Evolutionary conservation across 108 stramenopile genomes (phyloP).

Genomic region (Pseudonitzschia multiseries): DNA sequence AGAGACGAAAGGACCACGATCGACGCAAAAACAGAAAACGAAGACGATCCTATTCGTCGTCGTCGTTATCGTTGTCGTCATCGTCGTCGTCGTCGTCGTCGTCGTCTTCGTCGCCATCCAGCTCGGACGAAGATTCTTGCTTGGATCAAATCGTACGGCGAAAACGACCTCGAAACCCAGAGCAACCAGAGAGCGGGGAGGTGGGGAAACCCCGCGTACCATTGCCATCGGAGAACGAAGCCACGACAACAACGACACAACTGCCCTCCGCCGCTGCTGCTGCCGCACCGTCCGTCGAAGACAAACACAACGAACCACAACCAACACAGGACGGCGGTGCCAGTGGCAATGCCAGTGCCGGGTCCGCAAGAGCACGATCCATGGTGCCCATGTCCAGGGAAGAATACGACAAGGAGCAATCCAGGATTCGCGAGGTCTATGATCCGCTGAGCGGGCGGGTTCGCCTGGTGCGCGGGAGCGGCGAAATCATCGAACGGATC

Average conservation of each 20-base stretch:
- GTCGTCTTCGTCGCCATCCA: neutral
- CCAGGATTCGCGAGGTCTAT: conserved; percentile 76
- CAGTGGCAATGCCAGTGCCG: too few species aligned
- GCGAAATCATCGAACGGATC: conserved; percentile 91
- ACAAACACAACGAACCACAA: neutral
- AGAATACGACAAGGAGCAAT: conserved; percentile 78
- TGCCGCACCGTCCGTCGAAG: neutral
- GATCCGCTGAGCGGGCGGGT: conserved; percentile 79
- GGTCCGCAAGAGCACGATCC: neutral
- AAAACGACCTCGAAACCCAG: too few species aligned
- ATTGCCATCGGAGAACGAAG: neutral
- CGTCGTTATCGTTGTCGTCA: neutral
- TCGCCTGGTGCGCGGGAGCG: conserved; percentile 82
- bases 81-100: neutral
- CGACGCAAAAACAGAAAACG: neutral
- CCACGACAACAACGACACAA: neutral
- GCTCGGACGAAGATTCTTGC: too few species aligned
- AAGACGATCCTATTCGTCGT: neutral
- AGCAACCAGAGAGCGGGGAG: too few species aligned
- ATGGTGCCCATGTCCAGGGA: conserved; percentile 85
- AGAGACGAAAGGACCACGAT: neutral
- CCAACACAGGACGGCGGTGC: too few species aligned
- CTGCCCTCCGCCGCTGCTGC: neutral
- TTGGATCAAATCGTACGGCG: too few species aligned
- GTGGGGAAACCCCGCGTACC: too few species aligned